Evolutionary conservation across 2,329 filamentous ascomycete species (phyloP).

Genomic region (Phialocephala sp.): DNA sequence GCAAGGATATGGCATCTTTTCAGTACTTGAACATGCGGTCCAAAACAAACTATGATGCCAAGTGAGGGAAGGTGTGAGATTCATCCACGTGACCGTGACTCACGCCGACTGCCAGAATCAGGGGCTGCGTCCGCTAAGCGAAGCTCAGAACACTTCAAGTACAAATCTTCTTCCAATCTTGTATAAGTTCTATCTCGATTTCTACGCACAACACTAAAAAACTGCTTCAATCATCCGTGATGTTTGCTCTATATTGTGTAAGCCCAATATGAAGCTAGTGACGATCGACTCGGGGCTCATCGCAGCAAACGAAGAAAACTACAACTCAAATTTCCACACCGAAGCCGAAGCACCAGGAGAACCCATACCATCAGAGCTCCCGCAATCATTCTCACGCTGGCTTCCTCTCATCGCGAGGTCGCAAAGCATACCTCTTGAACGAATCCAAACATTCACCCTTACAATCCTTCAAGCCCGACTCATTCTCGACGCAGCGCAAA

Average conservation of each 20-base stretch:
- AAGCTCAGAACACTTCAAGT: neutral
- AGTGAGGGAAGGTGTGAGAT: neutral
- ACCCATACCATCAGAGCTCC: constrained; percentile 40
- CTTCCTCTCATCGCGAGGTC: constrained; percentile 47
- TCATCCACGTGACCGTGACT: neutral
- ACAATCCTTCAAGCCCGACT: constrained; percentile 41
- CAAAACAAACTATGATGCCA: too few relatives aligned
- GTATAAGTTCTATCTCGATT: too few relatives aligned
- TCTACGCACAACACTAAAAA: too few relatives aligned
- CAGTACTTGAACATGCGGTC: too few relatives aligned
- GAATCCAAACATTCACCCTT: constrained; percentile 43
- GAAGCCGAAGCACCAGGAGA: constrained; percentile 42
- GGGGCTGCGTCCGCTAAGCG: neutral
- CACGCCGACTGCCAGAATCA: neutral
- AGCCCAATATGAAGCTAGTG: neutral
- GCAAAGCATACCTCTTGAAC: constrained; percentile 38
- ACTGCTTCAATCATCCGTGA: too few relatives aligned
- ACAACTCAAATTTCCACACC: constrained; percentile 48
- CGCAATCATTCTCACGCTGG: constrained; percentile 51
- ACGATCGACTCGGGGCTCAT: constrained; percentile 5
- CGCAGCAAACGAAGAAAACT: constrained; percentile 29
- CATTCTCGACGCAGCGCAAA: constrained; percentile 41
- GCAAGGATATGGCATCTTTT: too few relatives aligned
- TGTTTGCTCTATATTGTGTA: too few relatives aligned
- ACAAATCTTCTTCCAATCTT: too few relatives aligned